These are phyloP conservation scores for Fragaria iinumae DNA, from an alignment of 306 rosid species.

Conservation along the genomic window DNA sequence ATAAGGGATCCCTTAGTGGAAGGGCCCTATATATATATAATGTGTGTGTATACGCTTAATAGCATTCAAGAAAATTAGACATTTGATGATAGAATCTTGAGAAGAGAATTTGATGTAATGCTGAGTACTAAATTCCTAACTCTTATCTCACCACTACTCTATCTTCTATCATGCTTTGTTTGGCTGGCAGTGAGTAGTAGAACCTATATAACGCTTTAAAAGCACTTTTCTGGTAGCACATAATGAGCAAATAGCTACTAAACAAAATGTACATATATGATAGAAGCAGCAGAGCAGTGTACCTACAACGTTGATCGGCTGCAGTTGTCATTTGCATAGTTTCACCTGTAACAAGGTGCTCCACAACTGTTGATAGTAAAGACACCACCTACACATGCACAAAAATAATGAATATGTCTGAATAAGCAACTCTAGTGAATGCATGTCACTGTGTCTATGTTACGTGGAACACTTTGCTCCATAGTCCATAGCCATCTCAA, in stretches of 20 bases:
- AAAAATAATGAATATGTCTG: conserved; percentile 21
- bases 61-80: neutral
- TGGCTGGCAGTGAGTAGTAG: neutral
- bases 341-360: conserved; percentile 96
- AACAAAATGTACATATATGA: conserved; percentile 21
- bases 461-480: neutral
- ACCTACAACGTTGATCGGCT: conserved; percentile 86
- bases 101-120: no score
- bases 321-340: conserved; percentile 92
- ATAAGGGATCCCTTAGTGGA: no score
- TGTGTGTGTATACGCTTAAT: neutral
- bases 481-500: neutral
- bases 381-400: conserved; percentile 69
- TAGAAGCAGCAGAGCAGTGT: conserved; percentile 34
- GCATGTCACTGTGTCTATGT: neutral
- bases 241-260: neutral
- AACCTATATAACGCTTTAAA: neutral
- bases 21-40: no score
- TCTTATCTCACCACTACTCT: neutral
- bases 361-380: conserved; percentile 70
- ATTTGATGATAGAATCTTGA: neutral
- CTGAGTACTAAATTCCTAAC: no score
- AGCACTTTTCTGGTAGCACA: neutral
- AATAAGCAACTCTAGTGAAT: conserved; percentile 1
- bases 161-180: neutral